phyloP scores from a whole-genome alignment of 1,284 basidiomycete species.

The Porodaedalea pini region DNA sequence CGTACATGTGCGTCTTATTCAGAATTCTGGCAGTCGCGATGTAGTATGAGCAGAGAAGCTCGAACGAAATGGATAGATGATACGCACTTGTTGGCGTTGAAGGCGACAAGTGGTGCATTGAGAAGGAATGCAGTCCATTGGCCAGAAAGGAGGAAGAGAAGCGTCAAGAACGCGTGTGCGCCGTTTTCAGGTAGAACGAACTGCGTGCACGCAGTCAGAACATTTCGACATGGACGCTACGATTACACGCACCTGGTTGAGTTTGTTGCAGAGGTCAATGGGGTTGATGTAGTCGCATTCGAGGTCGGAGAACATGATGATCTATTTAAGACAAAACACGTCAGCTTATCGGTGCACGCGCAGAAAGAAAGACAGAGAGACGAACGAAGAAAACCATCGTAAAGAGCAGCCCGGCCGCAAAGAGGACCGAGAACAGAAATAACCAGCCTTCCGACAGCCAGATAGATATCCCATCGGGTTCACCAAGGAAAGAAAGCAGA shows the following conservation, averaged over 20 bases:
- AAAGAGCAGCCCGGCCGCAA: constrained; percentile 90
- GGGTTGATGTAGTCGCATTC: constrained; percentile 99
- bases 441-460: constrained; percentile 70
- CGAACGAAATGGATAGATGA: no score
- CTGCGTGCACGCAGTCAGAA: constrained; percentile 41
- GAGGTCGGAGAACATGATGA: constrained; percentile 99
- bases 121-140: constrained; percentile 95
- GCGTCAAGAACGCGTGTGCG: constrained; percentile 87
- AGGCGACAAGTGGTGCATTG: constrained; percentile 87
- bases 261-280: constrained; percentile 99
- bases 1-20: constrained; percentile 96
- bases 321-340: constrained; percentile 49
- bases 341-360: neutral
- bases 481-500: neutral
- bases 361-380: constrained; percentile 27
- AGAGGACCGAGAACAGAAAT: constrained; percentile 89
- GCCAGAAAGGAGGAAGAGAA: constrained; percentile 87
- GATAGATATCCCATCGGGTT: neutral
- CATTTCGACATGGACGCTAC: no score
- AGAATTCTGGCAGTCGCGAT: no score
- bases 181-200: constrained; percentile 97
- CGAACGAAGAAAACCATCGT: constrained; percentile 98
- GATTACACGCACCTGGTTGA: constrained; percentile 78
- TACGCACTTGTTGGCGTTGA: constrained; percentile 91
- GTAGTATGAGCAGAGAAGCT: no score